phyloP scores from a whole-genome alignment of 345 rosid species.

The Camelina neglecta region DNA sequence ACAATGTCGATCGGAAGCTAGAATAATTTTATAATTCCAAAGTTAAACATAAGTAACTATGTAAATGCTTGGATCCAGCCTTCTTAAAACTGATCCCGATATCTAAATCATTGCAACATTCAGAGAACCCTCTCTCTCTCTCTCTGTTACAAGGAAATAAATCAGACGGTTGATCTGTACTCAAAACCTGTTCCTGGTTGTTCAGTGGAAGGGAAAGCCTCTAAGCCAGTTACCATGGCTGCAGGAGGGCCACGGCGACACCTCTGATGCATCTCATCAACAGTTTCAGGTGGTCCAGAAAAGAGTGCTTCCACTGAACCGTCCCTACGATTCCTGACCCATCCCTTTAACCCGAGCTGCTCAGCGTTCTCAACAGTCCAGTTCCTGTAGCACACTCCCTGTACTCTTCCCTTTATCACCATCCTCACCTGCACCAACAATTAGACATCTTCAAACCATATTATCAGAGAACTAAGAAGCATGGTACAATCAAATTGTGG shows the following conservation, averaged over 20 bases:
- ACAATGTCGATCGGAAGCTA: no score
- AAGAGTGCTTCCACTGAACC: slow-evolving; percentile 91
- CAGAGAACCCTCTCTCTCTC: not conserved
- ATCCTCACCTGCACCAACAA: slow-evolving; percentile 60
- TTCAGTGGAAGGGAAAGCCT: slow-evolving; percentile 72
- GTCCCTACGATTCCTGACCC: slow-evolving; percentile 91
- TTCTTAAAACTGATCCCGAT: no score
- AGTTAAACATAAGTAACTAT: no score
- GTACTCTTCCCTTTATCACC: slow-evolving; percentile 82
- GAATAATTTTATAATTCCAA: no score
- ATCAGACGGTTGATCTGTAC: slow-evolving; percentile 63
- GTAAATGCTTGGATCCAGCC: no score
- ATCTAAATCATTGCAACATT: not conserved
- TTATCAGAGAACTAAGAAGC: not conserved
- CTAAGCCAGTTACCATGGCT: slow-evolving; percentile 74
- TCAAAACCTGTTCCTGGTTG: slow-evolving; percentile 71
- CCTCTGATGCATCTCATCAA: slow-evolving; percentile 86
- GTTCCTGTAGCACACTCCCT: slow-evolving; percentile 89
- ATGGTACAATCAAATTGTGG: not conserved
- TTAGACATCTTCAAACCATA: not conserved
- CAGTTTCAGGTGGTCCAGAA: slow-evolving; percentile 63
- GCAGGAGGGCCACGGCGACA: slow-evolving; percentile 82
- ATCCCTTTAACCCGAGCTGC: slow-evolving; percentile 78
- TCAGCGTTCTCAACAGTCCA: slow-evolving; percentile 84
- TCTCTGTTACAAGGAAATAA: slow-evolving; percentile 12